phyloP scores from a whole-genome alignment of 1,284 basidiomycete genomes.

The Pyrrhoderma lamaoense region DNA sequence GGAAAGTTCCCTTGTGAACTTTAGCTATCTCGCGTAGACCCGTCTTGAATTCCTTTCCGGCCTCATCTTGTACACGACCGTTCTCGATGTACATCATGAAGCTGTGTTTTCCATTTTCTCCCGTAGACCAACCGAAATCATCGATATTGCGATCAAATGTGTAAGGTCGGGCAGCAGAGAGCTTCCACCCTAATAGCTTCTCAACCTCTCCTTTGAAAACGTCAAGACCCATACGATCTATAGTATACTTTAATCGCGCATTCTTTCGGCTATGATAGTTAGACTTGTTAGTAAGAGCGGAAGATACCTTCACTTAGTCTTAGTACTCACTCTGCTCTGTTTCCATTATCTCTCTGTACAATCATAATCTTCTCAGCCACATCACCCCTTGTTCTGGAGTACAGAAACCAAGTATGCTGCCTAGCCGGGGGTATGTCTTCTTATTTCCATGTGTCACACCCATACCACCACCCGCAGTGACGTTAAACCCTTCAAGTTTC shows the following conservation, averaged over 20 bases:
- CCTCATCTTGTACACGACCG: slow-evolving; percentile 91
- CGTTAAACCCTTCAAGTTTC: slow-evolving; percentile 83
- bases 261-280: slow-evolving; percentile 48
- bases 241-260: slow-evolving; percentile 93
- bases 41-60: slow-evolving; percentile 87
- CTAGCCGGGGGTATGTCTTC: slow-evolving; percentile 94
- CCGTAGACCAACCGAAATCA: slow-evolving; percentile 88
- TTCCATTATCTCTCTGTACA: slow-evolving; percentile 92
- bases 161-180: slow-evolving; percentile 71
- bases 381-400: slow-evolving; percentile 78
- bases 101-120: slow-evolving; percentile 85
- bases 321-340: slow-evolving; percentile 74
- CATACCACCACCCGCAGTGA: slow-evolving; percentile 93
- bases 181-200: slow-evolving; percentile 75
- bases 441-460: slow-evolving; percentile 99
- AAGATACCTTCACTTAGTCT: not conserved
- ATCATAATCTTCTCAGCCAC: slow-evolving; percentile 93
- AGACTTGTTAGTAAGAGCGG: too few relatives aligned
- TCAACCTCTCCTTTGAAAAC: slow-evolving; percentile 89
- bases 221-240: slow-evolving; percentile 89
- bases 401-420: slow-evolving; percentile 89
- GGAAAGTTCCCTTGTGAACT: slow-evolving; percentile 89
- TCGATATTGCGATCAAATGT: slow-evolving; percentile 89
- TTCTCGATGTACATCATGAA: slow-evolving; percentile 97
- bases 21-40: slow-evolving; percentile 90